phyloP scores from a whole-genome alignment of 805 yeast species.

The Yamadazyma scolyti region DNA sequence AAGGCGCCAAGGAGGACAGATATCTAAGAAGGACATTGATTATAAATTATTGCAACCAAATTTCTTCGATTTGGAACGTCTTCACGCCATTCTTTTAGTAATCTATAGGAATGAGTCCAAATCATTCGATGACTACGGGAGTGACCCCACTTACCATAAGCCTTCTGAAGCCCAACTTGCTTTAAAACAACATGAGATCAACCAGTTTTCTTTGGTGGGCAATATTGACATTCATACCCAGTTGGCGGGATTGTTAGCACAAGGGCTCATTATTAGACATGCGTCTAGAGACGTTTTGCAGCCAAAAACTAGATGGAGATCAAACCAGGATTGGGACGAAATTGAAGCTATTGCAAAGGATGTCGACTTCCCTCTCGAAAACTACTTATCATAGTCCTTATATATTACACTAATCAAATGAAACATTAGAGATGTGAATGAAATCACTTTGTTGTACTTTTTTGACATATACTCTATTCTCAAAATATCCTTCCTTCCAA shows the following conservation, averaged over 20 bases:
- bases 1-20: conserved; percentile 16
- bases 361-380: conserved; percentile 61
- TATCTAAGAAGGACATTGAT: conserved; percentile 46
- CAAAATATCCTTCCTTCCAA: conserved; percentile 52
- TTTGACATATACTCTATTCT: conserved; percentile 42
- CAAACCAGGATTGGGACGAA: conserved; percentile 67
- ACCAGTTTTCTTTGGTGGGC: conserved; percentile 32
- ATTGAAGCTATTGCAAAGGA: conserved; percentile 60
- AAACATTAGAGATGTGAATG: conserved; percentile 18
- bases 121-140: conserved; percentile 18
- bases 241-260: conserved; percentile 55
- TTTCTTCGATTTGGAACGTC: conserved; percentile 71
- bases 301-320: conserved; percentile 72
- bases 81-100: conserved; percentile 75
- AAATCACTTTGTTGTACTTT: conserved; percentile 22
- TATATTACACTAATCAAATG: conserved; percentile 11
- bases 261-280: conserved; percentile 46
- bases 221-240: conserved; percentile 52
- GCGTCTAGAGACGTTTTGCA: conserved; percentile 53
- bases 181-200: conserved; percentile 27
- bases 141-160: conserved; percentile 22
- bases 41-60: conserved; percentile 67
- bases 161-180: conserved; percentile 32
- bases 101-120: conserved; percentile 47
- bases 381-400: conserved; percentile 39